Conservation (phyloP, 176 grass and related monocot genomes). For the Luzula sylvatica region DNA sequence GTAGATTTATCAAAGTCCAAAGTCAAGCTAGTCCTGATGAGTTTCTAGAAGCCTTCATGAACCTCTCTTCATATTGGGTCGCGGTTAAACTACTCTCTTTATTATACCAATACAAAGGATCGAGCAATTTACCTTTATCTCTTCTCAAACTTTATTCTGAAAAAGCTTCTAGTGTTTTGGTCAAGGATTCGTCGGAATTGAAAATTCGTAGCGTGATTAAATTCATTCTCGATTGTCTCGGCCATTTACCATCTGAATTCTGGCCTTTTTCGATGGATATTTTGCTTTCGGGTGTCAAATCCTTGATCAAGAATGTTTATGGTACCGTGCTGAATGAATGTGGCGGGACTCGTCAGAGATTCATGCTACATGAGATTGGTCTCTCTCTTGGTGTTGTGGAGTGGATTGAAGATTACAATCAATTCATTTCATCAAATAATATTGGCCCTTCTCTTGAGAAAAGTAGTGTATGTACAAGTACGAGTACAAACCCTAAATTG, state of each 20-base stretch:
- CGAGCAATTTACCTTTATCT: conserved; percentile 51
- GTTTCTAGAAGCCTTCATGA: conserved; percentile 70
- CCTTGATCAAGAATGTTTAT: conserved; percentile 55
- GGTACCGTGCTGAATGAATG: conserved; percentile 47
- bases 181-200: conserved; percentile 34
- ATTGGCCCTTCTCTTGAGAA: conserved; percentile 17
- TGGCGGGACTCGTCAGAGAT: conserved; percentile 41
- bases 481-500: background rate
- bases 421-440: conserved; percentile 41
- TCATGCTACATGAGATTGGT: conserved; percentile 98
- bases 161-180: conserved; percentile 43
- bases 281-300: conserved; percentile 54
- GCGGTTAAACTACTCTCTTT: conserved; percentile 77
- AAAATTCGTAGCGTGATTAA: conserved; percentile 35
- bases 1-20: conserved; percentile 72
- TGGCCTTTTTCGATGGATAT: conserved; percentile 60
- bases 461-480: background rate
- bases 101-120: conserved; percentile 63
- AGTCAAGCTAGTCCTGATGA: conserved; percentile 64
- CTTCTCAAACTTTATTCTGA: conserved; percentile 87
- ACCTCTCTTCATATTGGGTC: conserved; percentile 53
- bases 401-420: conserved; percentile 67
- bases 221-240: conserved; percentile 73
- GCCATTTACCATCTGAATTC: conserved; percentile 67
- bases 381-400: conserved; percentile 66